These are phyloP conservation scores for Hysterium pulicare DNA, from an alignment of 2,329 filamentous ascomycete genomes.

Conservation along the genomic window DNA sequence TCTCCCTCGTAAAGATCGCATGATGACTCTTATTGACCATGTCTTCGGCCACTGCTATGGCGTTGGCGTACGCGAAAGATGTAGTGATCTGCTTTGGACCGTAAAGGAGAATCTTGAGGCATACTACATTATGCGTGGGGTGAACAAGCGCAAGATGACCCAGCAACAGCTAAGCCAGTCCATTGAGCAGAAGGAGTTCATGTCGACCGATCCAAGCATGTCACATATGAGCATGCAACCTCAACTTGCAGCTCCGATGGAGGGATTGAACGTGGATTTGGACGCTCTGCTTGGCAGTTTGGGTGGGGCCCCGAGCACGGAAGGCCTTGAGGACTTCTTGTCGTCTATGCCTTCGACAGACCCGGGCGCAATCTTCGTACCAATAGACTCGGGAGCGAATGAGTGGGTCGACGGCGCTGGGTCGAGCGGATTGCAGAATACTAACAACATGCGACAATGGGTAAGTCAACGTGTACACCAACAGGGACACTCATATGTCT, in stretches of 20 bases:
- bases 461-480: neutral
- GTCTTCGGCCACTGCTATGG: constrained; percentile 40
- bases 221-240: constrained; percentile 8
- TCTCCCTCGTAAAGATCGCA: constrained; percentile 31
- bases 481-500: neutral
- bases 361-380: constrained; percentile 34
- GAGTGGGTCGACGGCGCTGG: constrained; percentile 20
- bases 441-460: constrained; percentile 8
- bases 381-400: constrained; percentile 21
- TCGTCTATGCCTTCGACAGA: constrained; percentile 19
- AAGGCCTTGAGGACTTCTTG: constrained; percentile 27
- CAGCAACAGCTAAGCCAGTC: constrained; percentile 19
- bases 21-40: constrained; percentile 39
- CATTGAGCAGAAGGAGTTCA: neutral
- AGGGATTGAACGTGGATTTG: constrained; percentile 30
- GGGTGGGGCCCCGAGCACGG: constrained; percentile 6
- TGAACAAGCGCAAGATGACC: constrained; percentile 25
- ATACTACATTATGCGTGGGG: constrained; percentile 38
- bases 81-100: constrained; percentile 33
- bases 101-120: constrained; percentile 39
- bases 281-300: constrained; percentile 28
- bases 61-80: constrained; percentile 32
- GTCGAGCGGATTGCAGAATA: neutral
- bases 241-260: constrained; percentile 26
- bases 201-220: neutral